phyloP scores from a whole-genome alignment of 371 early-diverging fungal genomes.

The Rozella allomycis region DNA sequence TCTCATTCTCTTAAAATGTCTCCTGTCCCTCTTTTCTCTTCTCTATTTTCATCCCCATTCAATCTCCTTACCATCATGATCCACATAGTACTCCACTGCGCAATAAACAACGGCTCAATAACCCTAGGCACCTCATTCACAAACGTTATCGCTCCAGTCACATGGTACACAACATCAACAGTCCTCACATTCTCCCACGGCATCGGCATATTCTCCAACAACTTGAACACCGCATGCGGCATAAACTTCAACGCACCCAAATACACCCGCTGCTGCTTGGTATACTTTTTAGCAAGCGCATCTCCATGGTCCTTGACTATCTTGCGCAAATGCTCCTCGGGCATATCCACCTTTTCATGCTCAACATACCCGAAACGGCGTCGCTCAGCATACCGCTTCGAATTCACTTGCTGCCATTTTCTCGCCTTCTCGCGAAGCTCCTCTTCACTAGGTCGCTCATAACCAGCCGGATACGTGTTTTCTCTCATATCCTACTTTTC shows the following conservation, averaged over 20 bases:
- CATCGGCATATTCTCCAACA: constrained; percentile 98
- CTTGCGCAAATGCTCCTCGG: constrained; percentile 77
- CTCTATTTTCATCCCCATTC: constrained; percentile 1
- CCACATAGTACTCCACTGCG: constrained; percentile 90
- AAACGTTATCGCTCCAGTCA: constrained; percentile 94
- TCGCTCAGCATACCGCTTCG: constrained; percentile 77
- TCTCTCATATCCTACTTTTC: no score
- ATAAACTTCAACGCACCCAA: constrained; percentile 93
- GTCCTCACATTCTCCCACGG: constrained; percentile 96
- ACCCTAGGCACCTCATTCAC: constrained; percentile 90
- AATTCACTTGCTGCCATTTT: constrained; percentile 76
- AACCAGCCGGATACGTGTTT: no score
- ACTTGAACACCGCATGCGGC: constrained; percentile 92
- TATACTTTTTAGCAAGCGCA: constrained; percentile 88
- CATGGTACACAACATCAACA: constrained; percentile 90
- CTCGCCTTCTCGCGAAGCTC: constrained; percentile 48
- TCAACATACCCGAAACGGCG: constrained; percentile 60
- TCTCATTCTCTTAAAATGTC: constrained; percentile 91
- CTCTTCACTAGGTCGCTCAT: no score
- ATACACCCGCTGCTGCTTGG: constrained; percentile 88
- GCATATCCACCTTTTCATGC: constrained; percentile 69
- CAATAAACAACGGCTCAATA: constrained; percentile 82
- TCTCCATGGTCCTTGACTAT: constrained; percentile 95
- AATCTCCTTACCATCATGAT: constrained; percentile 94
- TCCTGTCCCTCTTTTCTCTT: constrained; percentile 86